Conservation (phyloP, 2,329 filamentous ascomycete species). For the Ilyonectria destructans region DNA sequence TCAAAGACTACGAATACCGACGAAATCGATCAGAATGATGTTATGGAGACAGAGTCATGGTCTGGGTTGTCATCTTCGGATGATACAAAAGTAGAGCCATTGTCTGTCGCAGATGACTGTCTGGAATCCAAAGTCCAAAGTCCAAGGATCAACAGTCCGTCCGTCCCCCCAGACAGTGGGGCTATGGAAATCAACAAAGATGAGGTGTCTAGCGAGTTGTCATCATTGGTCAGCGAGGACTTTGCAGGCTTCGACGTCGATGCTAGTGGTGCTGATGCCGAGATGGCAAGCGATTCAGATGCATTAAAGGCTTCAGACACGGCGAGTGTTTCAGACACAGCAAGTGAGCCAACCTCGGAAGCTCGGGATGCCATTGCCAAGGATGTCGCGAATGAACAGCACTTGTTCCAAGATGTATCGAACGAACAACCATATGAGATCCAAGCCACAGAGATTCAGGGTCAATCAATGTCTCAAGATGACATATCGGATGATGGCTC, state of each 20-base stretch:
- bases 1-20: constrained; percentile 14
- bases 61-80: constrained; percentile 39
- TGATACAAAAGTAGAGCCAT: constrained; percentile 15
- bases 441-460: not conserved
- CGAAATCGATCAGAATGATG: not conserved
- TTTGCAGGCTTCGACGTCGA: constrained; percentile 26
- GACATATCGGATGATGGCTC: not conserved
- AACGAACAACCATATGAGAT: not conserved
- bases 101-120: constrained; percentile 3
- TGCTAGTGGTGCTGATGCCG: not conserved
- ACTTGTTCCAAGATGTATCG: not conserved
- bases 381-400: not conserved
- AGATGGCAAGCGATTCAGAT: constrained; percentile 13
- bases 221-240: constrained; percentile 37
- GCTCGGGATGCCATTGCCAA: not conserved
- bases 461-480: not conserved
- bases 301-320: constrained; percentile 12
- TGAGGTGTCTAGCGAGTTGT: constrained; percentile 35
- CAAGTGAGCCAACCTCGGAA: not conserved
- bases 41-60: constrained; percentile 35
- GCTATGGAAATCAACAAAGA: constrained; percentile 6
- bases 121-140: constrained; percentile 1
- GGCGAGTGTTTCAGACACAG: constrained; percentile 6
- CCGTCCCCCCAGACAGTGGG: not conserved
- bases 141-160: not conserved